phyloP scores from a whole-genome alignment of 1,284 basidiomycete genomes.

The Austroboletus niveus region DNA sequence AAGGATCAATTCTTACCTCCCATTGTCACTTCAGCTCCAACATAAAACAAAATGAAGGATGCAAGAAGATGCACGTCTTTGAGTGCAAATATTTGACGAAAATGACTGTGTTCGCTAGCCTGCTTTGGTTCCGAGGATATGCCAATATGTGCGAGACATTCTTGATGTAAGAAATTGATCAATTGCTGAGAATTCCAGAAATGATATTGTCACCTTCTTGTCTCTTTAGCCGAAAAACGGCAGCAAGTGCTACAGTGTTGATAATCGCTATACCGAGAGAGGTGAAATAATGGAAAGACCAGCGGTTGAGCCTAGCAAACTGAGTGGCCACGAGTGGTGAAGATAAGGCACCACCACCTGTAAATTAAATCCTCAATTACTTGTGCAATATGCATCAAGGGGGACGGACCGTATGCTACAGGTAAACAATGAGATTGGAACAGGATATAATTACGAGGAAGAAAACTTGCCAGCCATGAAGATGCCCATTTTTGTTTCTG shows the following conservation, averaged over 20 bases:
- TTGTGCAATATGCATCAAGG: background rate
- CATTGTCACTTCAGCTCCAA: slow-evolving; percentile 56
- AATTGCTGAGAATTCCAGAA: background rate
- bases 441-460: background rate
- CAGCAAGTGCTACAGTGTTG: slow-evolving; percentile 42
- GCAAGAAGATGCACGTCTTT: slow-evolving; percentile 50
- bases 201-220: slow-evolving; percentile 44
- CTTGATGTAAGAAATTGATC: slow-evolving; percentile 1
- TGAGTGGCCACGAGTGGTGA: slow-evolving; percentile 63
- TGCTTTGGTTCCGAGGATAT: slow-evolving; percentile 23
- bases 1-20: slow-evolving; percentile 34
- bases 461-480: slow-evolving; percentile 19
- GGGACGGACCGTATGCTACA: slow-evolving; percentile 10
- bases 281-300: slow-evolving; percentile 65
- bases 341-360: slow-evolving; percentile 47
- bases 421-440: slow-evolving; percentile 17
- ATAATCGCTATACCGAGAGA: slow-evolving; percentile 55
- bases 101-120: slow-evolving; percentile 36
- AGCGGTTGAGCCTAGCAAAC: slow-evolving; percentile 47
- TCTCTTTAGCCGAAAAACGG: slow-evolving; percentile 51
- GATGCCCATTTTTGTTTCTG: slow-evolving; percentile 28
- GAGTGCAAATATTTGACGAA: slow-evolving; percentile 47
- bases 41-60: slow-evolving; percentile 51
- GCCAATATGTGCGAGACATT: slow-evolving; percentile 33
- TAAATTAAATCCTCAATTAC: background rate